Base-by-base conservation (phyloP, 768 basidiomycete species). In the Dioszegia hungarica region DNA sequence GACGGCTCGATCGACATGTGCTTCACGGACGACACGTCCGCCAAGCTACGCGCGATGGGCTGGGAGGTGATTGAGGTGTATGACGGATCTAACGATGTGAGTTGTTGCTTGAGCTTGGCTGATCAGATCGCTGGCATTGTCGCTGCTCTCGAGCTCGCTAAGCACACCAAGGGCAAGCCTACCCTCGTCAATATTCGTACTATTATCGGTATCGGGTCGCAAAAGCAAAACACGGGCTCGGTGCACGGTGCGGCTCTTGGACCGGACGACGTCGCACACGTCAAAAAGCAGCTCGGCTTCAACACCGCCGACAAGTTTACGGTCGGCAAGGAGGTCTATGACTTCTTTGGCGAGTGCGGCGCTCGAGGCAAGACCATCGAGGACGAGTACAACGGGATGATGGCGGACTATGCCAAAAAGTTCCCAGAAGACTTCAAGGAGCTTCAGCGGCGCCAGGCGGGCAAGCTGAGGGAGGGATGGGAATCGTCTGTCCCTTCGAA, bases 11-110 rank as follows among this genome's bases (percentile, higher is more conserved):
- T 75, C 51, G 74, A 71, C 53, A 47, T 41, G 27, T 73, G 72
- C 54, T 75, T 75, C 58, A 70, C 72, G n/a, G 74, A 75, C 41
- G 72, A 75, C 52, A 75, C 74, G 12, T 67, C 64, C 9, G 72
- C 72, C 51, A 73, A 73, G 62, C 59, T 75, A 27, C 55, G 40
- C n/a, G 67, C 71, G 3, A 47, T 52, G 39, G 61, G 62, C 25
- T 75, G 74, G 74, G 57, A 75, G 29, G 60, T 73, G n/a, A 65
- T 75, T 36, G 69, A 75, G 20, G 74, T 73, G 20, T 53, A 68
- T 34, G 70, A 73, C 43, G 74, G 72, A 0, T 70, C 72, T 1
- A 72, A 73, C 51, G 63, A 74, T 54, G 70, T 68, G 54, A 68
- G 67, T 59, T 54, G 45, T 34, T 19, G 15, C 8, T 10, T 2